Evolutionary conservation across 1,284 basidiomycete genomes (phyloP), one percentile per base, ranked within the genome.

Genomic region (Cerioporus squamosus): DNA sequence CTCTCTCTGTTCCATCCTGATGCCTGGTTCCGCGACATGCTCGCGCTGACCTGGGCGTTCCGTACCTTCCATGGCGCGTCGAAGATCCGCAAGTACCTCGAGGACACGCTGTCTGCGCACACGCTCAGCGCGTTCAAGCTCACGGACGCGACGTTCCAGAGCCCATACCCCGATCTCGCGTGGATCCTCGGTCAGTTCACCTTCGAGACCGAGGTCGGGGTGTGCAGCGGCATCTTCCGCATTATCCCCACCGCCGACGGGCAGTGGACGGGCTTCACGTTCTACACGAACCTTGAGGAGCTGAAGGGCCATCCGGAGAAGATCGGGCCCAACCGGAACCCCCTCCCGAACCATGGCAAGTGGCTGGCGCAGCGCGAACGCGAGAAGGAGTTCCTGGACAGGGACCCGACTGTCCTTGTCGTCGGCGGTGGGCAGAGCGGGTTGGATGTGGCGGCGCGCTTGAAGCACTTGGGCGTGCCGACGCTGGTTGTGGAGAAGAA

Each of bases 381-480:
- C 39, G 82, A 84, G 70, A 61, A 65, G 24, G 74, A 74, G 50
- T 82, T 78, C 61, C 68, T 64, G 31, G 75, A 75, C 40, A 48
- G 61, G 20, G 74, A 79, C 43, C 80, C 80, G 0, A 71, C 75
- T 3, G 85, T 84, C 6, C 66, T 87, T 48, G 79, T 88, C 58
- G 74, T 90, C 45, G 88, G 88, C 2, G 88, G 77, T 9, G 88
- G 88, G 0, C 88, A 91, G 70, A 81, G 81, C 52, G 89, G 88
- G 8, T 70, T 91, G 31, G 82, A 79, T 4, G 68, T 83, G 14
- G 86, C 84, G 3, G 88, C 87, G 39, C 74, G 84, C 45, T 73
- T 89, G 57, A 85, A 85, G 68, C 70, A 76, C 40, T 69, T 87
- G 7, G 85, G 78, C 31, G 73, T 89, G 17, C 70, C 77, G 5